Evolutionary conservation across 1,284 basidiomycete genomes (phyloP).

Genomic region (Rhodotorula sp.): DNA sequence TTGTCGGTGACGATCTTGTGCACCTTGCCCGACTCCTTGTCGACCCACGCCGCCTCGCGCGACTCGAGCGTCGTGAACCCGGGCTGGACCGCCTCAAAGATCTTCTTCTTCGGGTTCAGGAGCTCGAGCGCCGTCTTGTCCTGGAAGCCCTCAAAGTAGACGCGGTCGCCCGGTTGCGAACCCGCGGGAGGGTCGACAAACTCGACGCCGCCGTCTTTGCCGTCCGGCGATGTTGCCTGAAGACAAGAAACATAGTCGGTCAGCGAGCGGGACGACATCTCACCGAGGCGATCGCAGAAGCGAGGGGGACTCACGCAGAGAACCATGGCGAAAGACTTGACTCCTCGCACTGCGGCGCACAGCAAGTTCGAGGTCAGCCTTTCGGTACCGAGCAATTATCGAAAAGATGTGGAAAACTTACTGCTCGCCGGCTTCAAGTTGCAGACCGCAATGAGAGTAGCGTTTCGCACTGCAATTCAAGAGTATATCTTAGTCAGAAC

Average conservation of each 20-base stretch:
- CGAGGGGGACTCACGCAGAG: conserved; percentile 64
- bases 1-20: conserved; percentile 82
- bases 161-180: conserved; percentile 80
- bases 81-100: conserved; percentile 91
- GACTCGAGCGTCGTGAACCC: conserved; percentile 80
- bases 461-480: conserved; percentile 64
- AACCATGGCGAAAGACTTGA: conserved; percentile 96
- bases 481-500: neutral
- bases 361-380: neutral
- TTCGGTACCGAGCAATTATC: too few species aligned
- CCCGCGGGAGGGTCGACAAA: conserved; percentile 81
- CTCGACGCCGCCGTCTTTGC: conserved; percentile 80
- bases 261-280: neutral
- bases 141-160: conserved; percentile 82
- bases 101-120: conserved; percentile 95
- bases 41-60: conserved; percentile 85
- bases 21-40: conserved; percentile 66
- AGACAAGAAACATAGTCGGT: neutral
- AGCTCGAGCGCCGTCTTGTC: conserved; percentile 52
- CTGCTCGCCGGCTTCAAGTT: conserved; percentile 89
- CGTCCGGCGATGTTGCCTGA: conserved; percentile 66
- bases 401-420: neutral
- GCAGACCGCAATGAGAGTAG: conserved; percentile 81
- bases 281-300: neutral
- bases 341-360: conserved; percentile 66